Evolutionary conservation across 805 yeast genomes (phyloP), one percentile per base, ranked within the genome.

Genomic region (Ogataea pilisensis): DNA sequence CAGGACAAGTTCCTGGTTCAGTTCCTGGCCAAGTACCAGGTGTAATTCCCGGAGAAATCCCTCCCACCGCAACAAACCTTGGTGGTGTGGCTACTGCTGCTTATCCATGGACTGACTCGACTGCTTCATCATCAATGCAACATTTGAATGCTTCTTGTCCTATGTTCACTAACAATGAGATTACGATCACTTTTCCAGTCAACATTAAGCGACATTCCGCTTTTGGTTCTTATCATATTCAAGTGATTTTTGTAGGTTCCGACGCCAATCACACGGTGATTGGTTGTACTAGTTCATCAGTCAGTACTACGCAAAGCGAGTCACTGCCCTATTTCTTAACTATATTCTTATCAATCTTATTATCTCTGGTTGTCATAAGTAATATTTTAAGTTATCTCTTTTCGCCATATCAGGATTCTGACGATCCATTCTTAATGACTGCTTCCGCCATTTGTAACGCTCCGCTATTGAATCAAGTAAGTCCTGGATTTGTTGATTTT

Each of bases 401-500:
- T 37, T 73, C 84, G 29, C 80, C 85, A 0, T 75, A 71, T 53
- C 80, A 74, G 62, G 87, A 78, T 60, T 61, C 85, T 24, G 54
- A 72, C 34, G 67, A 76, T 47, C 73, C 80, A 26, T 71, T 76
- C 53, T 51, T 79, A 41, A 64, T 68, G 51, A 51, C 65, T 42
- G 82, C 82, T 20, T 69, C 84, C 6, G 73, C 80, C 22, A 77
- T 76, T 35, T 78, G 84, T 55, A 78, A 77, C 50, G 77, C 70
- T 24, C 70, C 76, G 2, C 64, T 80, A 35, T 62, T 81, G 28
- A 66, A 69, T 32, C 80, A 81, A 38, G 52, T 80, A 34, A 78
- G 76, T 35, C 83, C 86, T 1, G 69, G 73, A 11, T 65, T 70
- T 8, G 61, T 64, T 4, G 75, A 76, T 28, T 68, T 74, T 32